Conservation (phyloP, 1,284 basidiomycete species). For the Trametes polyzona region DNA sequence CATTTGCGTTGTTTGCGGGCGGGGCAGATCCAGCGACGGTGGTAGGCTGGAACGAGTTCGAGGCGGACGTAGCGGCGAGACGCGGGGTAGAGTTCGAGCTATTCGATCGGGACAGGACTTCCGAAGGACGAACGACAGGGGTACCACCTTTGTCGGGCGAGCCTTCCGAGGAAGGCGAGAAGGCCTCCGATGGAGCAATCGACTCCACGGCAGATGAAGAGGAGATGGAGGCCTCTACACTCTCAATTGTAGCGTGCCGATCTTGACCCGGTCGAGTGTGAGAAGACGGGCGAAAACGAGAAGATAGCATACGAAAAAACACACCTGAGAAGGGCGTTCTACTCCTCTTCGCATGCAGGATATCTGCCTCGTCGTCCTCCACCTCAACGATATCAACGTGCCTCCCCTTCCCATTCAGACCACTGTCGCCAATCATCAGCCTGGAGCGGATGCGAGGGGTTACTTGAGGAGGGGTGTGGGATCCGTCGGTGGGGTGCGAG, state of each 20-base stretch:
- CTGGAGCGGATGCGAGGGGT: conserved; percentile 57
- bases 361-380: conserved; percentile 42
- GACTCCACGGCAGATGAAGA: conserved; percentile 29
- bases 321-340: conserved; percentile 26
- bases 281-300: too few species aligned
- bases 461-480: conserved; percentile 42
- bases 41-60: not conserved
- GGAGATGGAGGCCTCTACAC: conserved; percentile 28
- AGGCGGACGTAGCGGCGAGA: conserved; percentile 6
- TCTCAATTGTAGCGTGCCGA: conserved; percentile 37
- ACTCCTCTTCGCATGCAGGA: conserved; percentile 9
- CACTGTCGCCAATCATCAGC: conserved; percentile 69
- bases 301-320: conserved; percentile 13
- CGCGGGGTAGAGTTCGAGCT: conserved; percentile 19
- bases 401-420: conserved; percentile 37
- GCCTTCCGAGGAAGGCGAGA: conserved; percentile 24
- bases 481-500: conserved; percentile 49
- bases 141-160: conserved; percentile 9
- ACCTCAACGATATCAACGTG: conserved; percentile 43
- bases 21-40: conserved; percentile 3
- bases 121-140: conserved; percentile 21
- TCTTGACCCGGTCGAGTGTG: conserved; percentile 22
- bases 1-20: conserved; percentile 28
- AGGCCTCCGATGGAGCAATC: conserved; percentile 33
- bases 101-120: conserved; percentile 22